Evolutionary conservation across 129 eudicot species (phyloP).

Genomic region (Artemisia tridentata): DNA sequence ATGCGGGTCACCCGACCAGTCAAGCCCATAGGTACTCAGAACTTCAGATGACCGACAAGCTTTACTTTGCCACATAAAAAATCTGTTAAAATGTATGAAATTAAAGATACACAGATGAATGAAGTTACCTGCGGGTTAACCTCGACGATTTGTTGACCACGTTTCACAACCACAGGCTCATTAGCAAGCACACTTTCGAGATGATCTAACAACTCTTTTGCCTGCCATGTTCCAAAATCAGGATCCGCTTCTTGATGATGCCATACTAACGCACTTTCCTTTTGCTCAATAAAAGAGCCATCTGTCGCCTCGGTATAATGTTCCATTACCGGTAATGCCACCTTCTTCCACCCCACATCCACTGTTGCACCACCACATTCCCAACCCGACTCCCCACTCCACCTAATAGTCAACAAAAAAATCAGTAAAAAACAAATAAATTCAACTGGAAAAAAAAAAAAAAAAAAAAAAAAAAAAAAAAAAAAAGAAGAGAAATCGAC

Average conservation of each 20-base stretch:
- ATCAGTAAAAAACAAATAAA: neutral
- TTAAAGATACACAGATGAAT: no score
- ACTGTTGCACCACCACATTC: constrained; percentile 38
- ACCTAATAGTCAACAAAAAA: constrained; percentile 36
- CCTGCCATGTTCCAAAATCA: constrained; percentile 79
- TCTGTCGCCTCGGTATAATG: constrained; percentile 86
- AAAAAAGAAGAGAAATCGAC: neutral
- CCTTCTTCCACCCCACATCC: constrained; percentile 71
- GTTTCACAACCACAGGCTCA: constrained; percentile 84
- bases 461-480: neutral
- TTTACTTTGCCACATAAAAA: neutral
- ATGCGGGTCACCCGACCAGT: no score
- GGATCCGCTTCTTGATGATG: constrained; percentile 92
- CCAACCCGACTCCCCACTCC: constrained; percentile 68
- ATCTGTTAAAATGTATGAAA: no score
- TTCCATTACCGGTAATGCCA: constrained; percentile 73
- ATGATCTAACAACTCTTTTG: constrained; percentile 92
- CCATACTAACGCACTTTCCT: constrained; percentile 93
- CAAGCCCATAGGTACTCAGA: no score
- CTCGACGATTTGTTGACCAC: constrained; percentile 92
- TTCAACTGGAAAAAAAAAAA: neutral
- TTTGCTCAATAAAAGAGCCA: constrained; percentile 82
- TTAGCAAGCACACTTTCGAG: constrained; percentile 89
- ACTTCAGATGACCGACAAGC: no score
- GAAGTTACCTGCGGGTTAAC: constrained; percentile 89